Evolutionary conservation across 2,329 filamentous ascomycete species (phyloP).

Genomic region (Ophiostoma novo-ulmi): DNA sequence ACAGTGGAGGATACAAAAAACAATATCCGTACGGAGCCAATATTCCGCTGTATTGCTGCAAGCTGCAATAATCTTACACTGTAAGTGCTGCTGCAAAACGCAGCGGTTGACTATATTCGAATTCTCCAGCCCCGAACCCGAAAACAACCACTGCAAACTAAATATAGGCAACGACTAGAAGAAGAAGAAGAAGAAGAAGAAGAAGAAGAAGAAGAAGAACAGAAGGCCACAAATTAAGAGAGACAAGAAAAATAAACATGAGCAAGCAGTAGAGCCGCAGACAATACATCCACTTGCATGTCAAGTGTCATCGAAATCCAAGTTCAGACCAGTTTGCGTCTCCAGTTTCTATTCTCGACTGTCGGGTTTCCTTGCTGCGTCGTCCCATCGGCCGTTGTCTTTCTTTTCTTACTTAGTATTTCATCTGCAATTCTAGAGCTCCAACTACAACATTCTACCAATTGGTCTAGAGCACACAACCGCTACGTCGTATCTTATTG

Average conservation of each 20-base stretch:
- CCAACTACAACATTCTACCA: not conserved
- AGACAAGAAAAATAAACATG: not conserved
- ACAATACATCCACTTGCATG: not conserved
- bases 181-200: no score
- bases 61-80: not conserved
- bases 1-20: not conserved
- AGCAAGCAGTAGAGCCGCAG: conserved; percentile 4
- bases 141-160: not conserved
- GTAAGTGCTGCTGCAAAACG: not conserved
- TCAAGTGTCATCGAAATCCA: not conserved
- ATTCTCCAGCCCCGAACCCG: not conserved
- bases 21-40: not conserved
- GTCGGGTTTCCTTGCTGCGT: not conserved
- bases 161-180: not conserved
- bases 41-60: not conserved
- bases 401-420: not conserved
- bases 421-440: not conserved
- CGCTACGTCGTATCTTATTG: no score
- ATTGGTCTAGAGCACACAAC: not conserved
- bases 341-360: conserved; percentile 3
- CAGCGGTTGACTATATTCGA: not conserved
- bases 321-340: not conserved
- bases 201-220: no score
- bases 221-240: not conserved
- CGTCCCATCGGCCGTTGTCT: not conserved